A percentile compares a stretch with the other conserved stretches of the same genome.
phyloP scores from a whole-genome alignment of 768 basidiomycete species.

The Clavulina sp. region DNA sequence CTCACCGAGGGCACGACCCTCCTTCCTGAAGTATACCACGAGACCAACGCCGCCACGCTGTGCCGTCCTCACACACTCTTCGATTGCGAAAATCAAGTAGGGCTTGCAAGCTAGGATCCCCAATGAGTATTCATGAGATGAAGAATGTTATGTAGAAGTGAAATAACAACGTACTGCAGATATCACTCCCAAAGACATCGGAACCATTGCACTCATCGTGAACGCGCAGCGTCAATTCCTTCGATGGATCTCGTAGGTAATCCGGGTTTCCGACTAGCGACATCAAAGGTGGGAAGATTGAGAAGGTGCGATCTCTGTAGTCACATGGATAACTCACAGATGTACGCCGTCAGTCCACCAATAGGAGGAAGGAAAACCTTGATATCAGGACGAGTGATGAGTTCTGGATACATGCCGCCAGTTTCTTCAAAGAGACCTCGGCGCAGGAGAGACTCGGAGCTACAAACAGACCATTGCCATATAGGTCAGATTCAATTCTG shows the following conservation, averaged over 20 bases:
- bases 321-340: conserved; percentile 31
- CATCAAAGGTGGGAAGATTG: background rate
- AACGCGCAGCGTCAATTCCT: conserved; percentile 72
- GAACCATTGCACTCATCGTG: conserved; percentile 98
- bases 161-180: conserved; percentile 12
- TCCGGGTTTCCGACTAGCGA: conserved; percentile 62
- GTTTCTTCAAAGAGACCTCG: conserved; percentile 94
- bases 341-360: conserved; percentile 79
- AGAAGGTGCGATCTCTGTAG: background rate
- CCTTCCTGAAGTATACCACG: conserved; percentile 88
- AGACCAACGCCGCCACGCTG: conserved; percentile 80
- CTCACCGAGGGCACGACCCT: conserved; percentile 84
- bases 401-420: conserved; percentile 89
- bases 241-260: conserved; percentile 52
- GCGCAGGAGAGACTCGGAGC: conserved; percentile 68
- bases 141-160: conserved; percentile 7
- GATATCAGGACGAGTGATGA: conserved; percentile 89
- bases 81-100: conserved; percentile 81
- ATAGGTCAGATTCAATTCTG: background rate
- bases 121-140: conserved; percentile 45
- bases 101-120: conserved; percentile 49
- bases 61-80: conserved; percentile 75
- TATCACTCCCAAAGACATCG: conserved; percentile 76
- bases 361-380: conserved; percentile 94
- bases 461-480: conserved; percentile 15